A percentile compares a stretch with the other conserved stretches of the same genome.
Conservation (phyloP, 257 asterid genomes). For the Osmanthus fragrans region DNA sequence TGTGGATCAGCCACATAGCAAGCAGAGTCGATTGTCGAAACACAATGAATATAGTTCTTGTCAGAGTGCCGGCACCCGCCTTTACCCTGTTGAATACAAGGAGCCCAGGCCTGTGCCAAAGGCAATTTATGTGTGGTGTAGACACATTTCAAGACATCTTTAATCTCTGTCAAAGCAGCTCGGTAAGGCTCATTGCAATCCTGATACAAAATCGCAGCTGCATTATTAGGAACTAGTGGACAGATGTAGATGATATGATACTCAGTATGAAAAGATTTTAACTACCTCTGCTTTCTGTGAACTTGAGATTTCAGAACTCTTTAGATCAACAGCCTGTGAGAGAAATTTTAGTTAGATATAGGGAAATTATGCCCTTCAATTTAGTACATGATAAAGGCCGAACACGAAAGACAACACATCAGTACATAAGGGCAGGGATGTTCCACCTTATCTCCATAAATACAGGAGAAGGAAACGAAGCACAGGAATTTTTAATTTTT, state of each 20-base stretch:
- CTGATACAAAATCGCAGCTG: slow-evolving; percentile 37
- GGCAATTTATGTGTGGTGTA: slow-evolving; percentile 65
- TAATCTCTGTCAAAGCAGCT: slow-evolving; percentile 56
- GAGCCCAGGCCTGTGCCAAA: slow-evolving; percentile 81
- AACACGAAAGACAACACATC: not conserved
- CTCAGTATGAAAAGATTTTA: not conserved
- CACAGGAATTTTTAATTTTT: not conserved
- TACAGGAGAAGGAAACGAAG: not conserved
- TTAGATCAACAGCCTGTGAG: slow-evolving; percentile 68
- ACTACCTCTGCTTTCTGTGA: slow-evolving; percentile 55
- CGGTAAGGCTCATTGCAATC: slow-evolving; percentile 61
- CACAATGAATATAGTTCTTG: slow-evolving; percentile 57
- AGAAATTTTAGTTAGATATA: slow-evolving; percentile 2
- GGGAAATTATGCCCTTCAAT: not conserved
- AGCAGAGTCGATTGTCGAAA: slow-evolving; percentile 67
- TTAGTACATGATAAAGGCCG: slow-evolving; percentile 8
- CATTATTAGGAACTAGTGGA: slow-evolving; percentile 20
- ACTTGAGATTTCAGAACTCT: slow-evolving; percentile 44
- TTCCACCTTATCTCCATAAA: not conserved
- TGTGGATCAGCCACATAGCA: slow-evolving; percentile 61
- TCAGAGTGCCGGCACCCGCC: slow-evolving; percentile 71
- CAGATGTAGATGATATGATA: slow-evolving; percentile 3
- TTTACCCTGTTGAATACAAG: slow-evolving; percentile 62
- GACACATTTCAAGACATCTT: slow-evolving; percentile 50
- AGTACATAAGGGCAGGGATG: not conserved